These are phyloP conservation scores for Fusarium floridanum DNA, from an alignment of 2,329 filamentous ascomycete genomes.

Conservation along the genomic window DNA sequence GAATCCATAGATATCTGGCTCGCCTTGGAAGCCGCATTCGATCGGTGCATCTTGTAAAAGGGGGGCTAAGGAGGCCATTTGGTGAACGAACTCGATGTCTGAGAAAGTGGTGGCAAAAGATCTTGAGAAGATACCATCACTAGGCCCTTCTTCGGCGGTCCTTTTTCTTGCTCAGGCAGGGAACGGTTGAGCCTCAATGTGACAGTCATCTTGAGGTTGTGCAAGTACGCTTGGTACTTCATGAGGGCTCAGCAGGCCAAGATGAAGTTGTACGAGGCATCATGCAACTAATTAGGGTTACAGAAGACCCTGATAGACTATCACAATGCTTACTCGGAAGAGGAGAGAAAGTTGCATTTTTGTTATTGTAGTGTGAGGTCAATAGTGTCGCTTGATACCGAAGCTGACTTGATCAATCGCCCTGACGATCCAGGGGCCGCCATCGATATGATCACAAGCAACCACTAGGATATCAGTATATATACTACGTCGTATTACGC, in stretches of 20 bases:
- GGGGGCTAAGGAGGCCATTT: background rate
- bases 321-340: background rate
- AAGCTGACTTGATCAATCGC: background rate
- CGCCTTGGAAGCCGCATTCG: background rate
- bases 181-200: background rate
- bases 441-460: background rate
- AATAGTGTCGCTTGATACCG: background rate
- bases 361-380: too few relatives aligned
- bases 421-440: background rate
- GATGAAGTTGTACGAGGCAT: background rate
- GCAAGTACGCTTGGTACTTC: background rate
- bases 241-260: background rate
- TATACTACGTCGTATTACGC: background rate
- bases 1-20: background rate
- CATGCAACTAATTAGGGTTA: background rate
- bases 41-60: background rate
- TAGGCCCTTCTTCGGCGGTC: background rate
- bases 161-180: background rate
- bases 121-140: background rate
- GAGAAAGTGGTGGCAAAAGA: background rate
- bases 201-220: background rate
- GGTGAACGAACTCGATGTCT: background rate
- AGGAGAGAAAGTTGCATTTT: background rate
- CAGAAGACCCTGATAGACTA: background rate
- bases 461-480: background rate